Conservation (phyloP, 2,329 filamentous ascomycete genomes). For the Lojkania enalia region DNA sequence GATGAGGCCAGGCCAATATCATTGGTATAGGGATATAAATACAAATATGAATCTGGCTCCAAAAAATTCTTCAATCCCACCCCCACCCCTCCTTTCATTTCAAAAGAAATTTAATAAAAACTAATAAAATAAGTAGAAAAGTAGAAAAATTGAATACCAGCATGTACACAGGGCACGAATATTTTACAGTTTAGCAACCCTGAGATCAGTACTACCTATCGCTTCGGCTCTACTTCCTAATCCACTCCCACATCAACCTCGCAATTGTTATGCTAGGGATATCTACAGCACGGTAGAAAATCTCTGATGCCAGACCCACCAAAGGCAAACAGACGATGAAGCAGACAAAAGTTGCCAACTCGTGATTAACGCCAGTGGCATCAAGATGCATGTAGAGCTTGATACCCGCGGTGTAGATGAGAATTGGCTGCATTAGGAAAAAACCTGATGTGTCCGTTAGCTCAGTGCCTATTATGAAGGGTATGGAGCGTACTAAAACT, state of each 20-base stretch:
- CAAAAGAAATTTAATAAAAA: no score
- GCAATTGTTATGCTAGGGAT: conserved; percentile 35
- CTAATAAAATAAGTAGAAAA: no score
- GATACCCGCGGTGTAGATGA: conserved; percentile 50
- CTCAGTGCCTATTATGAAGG: neutral
- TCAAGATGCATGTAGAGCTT: conserved; percentile 48
- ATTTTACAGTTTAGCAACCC: neutral
- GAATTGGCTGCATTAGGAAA: conserved; percentile 47
- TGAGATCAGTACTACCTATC: no score
- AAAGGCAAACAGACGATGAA: conserved; percentile 29
- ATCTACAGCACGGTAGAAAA: conserved; percentile 38
- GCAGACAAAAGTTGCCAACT: conserved; percentile 24
- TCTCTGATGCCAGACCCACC: conserved; percentile 25
- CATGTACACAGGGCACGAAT: neutral
- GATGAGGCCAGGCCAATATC: no score
- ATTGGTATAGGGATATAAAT: no score
- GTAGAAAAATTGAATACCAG: no score
- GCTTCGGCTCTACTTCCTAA: conserved; percentile 22
- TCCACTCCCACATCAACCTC: conserved; percentile 27
- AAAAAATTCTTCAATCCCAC: no score
- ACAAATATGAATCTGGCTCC: no score
- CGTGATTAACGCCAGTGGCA: conserved; percentile 13
- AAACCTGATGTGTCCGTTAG: conserved; percentile 37
- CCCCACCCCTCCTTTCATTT: no score
- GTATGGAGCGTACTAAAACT: conserved; percentile 48